Percentiles rank a stretch among this genome's conserved stretches.
Conservation (phyloP, 768 basidiomycete genomes). For the Boletus coccyginus region DNA sequence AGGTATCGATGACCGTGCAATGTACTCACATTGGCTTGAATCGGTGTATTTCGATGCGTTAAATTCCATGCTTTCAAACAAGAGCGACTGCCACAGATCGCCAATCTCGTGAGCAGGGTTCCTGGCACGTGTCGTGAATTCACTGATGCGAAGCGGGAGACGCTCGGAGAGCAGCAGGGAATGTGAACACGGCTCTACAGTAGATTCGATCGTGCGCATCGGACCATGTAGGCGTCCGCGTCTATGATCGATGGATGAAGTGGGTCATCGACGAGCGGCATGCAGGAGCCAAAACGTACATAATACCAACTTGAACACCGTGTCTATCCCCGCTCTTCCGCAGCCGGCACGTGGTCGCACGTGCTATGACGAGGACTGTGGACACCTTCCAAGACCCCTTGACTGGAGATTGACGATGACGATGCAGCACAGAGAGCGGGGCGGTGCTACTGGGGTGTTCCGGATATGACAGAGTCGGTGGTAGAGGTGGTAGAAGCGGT, state of each 20-base stretch:
- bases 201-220: background rate
- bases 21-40: constrained; percentile 29
- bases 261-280: too few relatives aligned
- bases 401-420: too few relatives aligned
- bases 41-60: constrained; percentile 21
- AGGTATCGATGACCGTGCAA: background rate
- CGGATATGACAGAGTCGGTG: too few relatives aligned
- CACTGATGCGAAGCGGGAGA: constrained; percentile 23
- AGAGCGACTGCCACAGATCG: too few relatives aligned
- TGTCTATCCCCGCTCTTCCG: constrained; percentile 22
- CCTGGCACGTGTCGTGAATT: constrained; percentile 27
- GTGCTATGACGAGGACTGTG: background rate
- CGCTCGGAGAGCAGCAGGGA: constrained; percentile 24
- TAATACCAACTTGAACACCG: constrained; percentile 36
- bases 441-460: too few relatives aligned
- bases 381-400: too few relatives aligned
- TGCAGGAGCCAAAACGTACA: constrained; percentile 13
- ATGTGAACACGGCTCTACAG: constrained; percentile 29
- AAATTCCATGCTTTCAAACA: constrained; percentile 15
- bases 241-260: background rate
- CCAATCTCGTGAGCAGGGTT: constrained; percentile 14
- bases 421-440: too few relatives aligned
- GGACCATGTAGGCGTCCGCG: constrained; percentile 3
- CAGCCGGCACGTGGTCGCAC: constrained; percentile 32
- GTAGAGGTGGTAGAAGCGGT: too few relatives aligned